Evolutionary conservation across 257 asterid species (phyloP).

Genomic region (Solanum piurae): DNA sequence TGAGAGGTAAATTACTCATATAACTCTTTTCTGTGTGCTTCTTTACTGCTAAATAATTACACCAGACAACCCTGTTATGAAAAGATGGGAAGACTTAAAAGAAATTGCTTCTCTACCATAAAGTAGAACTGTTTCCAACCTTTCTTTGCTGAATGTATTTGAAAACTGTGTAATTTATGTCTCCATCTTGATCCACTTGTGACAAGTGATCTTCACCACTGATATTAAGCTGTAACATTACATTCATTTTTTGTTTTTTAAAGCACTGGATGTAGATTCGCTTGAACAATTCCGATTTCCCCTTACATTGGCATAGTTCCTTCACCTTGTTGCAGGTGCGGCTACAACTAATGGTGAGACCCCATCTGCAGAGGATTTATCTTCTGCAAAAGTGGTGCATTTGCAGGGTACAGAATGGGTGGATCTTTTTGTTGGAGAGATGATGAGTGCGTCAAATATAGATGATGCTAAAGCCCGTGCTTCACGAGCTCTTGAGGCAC

Average conservation of each 20-base stretch:
- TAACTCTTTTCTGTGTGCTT: background rate
- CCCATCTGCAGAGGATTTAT: constrained; percentile 23
- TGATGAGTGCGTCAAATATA: constrained; percentile 28
- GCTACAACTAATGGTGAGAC: constrained; percentile 22
- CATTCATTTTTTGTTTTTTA: background rate
- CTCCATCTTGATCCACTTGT: background rate
- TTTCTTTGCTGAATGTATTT: background rate
- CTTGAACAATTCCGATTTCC: background rate
- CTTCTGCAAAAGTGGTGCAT: constrained; percentile 2
- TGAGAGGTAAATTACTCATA: background rate
- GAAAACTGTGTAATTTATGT: background rate
- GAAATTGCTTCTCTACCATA: background rate
- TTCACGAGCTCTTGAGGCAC: constrained; percentile 27
- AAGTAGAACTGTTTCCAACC: background rate
- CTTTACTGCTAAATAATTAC: background rate
- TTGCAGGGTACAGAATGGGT: constrained; percentile 31
- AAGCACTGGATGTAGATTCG: background rate
- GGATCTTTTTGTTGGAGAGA: constrained; percentile 34
- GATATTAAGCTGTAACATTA: background rate
- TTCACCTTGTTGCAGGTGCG: constrained; percentile 12
- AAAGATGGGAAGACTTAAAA: background rate
- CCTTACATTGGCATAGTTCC: background rate
- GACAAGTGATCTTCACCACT: background rate
- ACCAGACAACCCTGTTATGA: background rate
- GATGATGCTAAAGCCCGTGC: constrained; percentile 42